Evolutionary conservation across 225 moss, liverwort and hornwort species (phyloP), one percentile per base, ranked within the genome.

Genomic region (Marchantia paleacea): DNA sequence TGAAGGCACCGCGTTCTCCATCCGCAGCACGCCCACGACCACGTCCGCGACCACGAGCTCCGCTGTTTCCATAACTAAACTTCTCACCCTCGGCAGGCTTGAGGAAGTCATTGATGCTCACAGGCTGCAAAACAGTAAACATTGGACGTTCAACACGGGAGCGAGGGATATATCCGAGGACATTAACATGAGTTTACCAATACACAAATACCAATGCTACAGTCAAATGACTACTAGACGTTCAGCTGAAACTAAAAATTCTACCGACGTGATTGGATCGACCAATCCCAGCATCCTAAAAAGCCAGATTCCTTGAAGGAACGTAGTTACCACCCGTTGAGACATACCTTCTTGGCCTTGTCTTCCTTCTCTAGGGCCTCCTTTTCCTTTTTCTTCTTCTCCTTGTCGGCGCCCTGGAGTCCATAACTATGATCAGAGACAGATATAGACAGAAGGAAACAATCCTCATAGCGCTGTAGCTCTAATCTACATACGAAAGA

Each of bases 21-120:
- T 85, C 85, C 0, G 49, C 74, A 1, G 65, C 80, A 2, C 81
- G 88, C 2, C 87, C 85, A 49, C 87, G 87, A 4, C 90, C 80
- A 16, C 89, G 85, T 0, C 94, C 94, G 15, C 97, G 94, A 0
- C 93, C 92, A 6, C 97, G 93, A 47, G 48, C 85, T 12, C 92
- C 80, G 0, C 82, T 71, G 69, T 89, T 81, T 48, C 91, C 91
- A 47, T 92, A 91, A 10, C 57, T 39, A 53, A 84, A 93, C 74
- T 86, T 92, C 74, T 93, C 95, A 6, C 97, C 97, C 11, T 95
- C 97, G 0, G 88, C 89, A 0, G 97, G 97, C 69, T 97, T 97
- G 73, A 97, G 55, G 18, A 97, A 97, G 79, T 97, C 95, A 78
- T 97, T 97, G 86, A 97, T 97, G 82, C 92, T 97, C 79, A 93